phyloP scores from a whole-genome alignment of 2,329 filamentous ascomycete genomes.

The Penicillium sumatraense region DNA sequence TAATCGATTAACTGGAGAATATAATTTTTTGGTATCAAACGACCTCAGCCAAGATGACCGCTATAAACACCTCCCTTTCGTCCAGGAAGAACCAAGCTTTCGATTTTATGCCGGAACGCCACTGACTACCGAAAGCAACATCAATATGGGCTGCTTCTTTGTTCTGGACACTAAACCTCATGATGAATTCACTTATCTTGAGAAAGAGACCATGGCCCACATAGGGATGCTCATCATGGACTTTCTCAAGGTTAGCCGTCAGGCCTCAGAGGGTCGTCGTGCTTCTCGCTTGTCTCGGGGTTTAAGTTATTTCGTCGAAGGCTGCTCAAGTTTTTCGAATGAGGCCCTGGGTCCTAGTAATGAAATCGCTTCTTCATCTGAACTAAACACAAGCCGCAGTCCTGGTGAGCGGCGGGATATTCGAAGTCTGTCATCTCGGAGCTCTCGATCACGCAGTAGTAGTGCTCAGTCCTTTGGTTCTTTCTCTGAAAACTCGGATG shows the following conservation, averaged over 20 bases:
- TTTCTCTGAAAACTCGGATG: constrained; percentile 25
- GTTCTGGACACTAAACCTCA: constrained; percentile 63
- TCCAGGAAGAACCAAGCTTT: constrained; percentile 37
- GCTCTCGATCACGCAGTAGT: constrained; percentile 27
- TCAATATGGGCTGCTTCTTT: constrained; percentile 49
- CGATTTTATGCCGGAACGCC: constrained; percentile 63
- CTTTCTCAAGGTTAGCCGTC: constrained; percentile 60
- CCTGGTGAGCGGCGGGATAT: not conserved
- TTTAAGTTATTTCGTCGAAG: constrained; percentile 58
- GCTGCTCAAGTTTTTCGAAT: constrained; percentile 43
- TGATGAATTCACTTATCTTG: constrained; percentile 43
- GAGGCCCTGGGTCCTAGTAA: too few relatives aligned
- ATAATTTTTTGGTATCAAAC: constrained; percentile 39
- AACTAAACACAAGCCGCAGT: not conserved
- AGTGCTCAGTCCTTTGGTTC: constrained; percentile 26
- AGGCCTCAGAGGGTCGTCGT: constrained; percentile 57
- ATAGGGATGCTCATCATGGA: constrained; percentile 62
- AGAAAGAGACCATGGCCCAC: constrained; percentile 59
- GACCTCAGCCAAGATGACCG: constrained; percentile 45
- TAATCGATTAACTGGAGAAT: constrained; percentile 18
- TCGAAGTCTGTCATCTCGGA: constrained; percentile 15
- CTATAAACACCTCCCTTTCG: constrained; percentile 43
- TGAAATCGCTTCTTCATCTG: not conserved
- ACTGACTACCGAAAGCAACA: constrained; percentile 49
- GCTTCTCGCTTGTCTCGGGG: constrained; percentile 59